Evolutionary conservation across 2,329 filamentous ascomycete species (phyloP).

Genomic region (Plenodomus lindquistii): DNA sequence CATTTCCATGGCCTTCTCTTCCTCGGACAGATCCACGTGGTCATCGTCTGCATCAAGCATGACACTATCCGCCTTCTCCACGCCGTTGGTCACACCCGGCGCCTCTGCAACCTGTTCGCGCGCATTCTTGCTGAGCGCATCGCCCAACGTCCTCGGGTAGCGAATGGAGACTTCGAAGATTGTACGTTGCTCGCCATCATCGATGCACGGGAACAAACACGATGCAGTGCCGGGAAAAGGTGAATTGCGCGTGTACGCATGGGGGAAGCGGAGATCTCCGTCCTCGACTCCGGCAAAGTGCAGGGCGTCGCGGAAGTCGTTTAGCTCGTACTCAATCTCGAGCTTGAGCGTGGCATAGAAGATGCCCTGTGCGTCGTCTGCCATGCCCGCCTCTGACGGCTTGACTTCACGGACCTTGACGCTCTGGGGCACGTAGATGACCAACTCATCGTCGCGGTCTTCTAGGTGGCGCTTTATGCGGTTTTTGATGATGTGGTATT

Average conservation of each 20-base stretch:
- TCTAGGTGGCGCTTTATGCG: conserved; percentile 64
- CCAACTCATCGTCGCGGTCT: conserved; percentile 60
- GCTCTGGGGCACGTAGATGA: conserved; percentile 62
- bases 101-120: conserved; percentile 23
- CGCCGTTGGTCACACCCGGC: conserved; percentile 19
- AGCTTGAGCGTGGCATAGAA: conserved; percentile 64
- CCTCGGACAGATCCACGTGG: conserved; percentile 60
- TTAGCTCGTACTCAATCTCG: conserved; percentile 76
- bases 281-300: conserved; percentile 88
- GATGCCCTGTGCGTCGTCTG: conserved; percentile 28
- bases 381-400: conserved; percentile 50
- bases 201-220: conserved; percentile 90
- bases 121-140: conserved; percentile 58
- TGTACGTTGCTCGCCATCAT: conserved; percentile 78
- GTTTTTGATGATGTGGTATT: conserved; percentile 76
- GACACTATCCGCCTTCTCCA: conserved; percentile 36
- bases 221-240: conserved; percentile 77
- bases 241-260: conserved; percentile 86
- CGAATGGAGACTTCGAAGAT: conserved; percentile 89
- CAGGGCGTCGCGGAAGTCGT: conserved; percentile 78
- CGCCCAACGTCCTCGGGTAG: conserved; percentile 82
- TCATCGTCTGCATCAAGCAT: conserved; percentile 44
- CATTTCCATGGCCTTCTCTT: conserved; percentile 88
- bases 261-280: conserved; percentile 81
- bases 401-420: conserved; percentile 66